These are phyloP conservation scores for Wilcoxina mikolae DNA, from an alignment of 495 filamentous ascomycete species.

Conservation along the genomic window DNA sequence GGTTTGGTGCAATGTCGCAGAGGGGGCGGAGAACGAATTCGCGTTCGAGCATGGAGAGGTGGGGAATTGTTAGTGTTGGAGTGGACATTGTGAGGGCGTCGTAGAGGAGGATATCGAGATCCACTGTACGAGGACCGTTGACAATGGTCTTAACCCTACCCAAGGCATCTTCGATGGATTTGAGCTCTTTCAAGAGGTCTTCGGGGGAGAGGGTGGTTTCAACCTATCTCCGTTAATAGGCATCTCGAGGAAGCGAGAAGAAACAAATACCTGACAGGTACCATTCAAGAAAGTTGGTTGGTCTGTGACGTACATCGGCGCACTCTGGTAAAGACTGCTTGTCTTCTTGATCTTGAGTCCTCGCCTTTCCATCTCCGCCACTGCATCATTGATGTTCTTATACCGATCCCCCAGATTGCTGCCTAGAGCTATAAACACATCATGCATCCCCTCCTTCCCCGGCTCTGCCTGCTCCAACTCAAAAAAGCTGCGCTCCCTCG, in stretches of 20 bases:
- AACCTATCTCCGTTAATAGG: slow-evolving; percentile 41
- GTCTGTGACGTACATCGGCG: slow-evolving; percentile 88
- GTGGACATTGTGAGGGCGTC: slow-evolving; percentile 50
- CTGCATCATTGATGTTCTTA: slow-evolving; percentile 66
- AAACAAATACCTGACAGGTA: slow-evolving; percentile 66
- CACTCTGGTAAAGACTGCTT: slow-evolving; percentile 83
- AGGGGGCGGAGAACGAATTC: slow-evolving; percentile 88
- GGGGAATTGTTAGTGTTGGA: slow-evolving; percentile 66
- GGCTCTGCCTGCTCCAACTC: slow-evolving; percentile 18
- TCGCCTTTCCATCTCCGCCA: slow-evolving; percentile 53
- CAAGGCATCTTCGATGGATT: slow-evolving; percentile 67
- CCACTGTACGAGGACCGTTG: slow-evolving; percentile 86
- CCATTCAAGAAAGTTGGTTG: slow-evolving; percentile 85
- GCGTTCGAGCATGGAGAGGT: slow-evolving; percentile 71
- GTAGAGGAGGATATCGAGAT: slow-evolving; percentile 86
- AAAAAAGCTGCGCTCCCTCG: slow-evolving; percentile 37
- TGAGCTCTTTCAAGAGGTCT: slow-evolving; percentile 60
- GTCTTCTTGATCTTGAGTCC: slow-evolving; percentile 63
- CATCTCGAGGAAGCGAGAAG: neutral
- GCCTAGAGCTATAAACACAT: slow-evolving; percentile 73
- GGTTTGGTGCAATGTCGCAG: slow-evolving; percentile 41
- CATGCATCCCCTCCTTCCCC: slow-evolving; percentile 30
- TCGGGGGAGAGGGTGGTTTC: slow-evolving; percentile 64
- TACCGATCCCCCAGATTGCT: slow-evolving; percentile 87
- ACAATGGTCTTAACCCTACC: slow-evolving; percentile 74